Evolutionary conservation across 2,329 filamentous ascomycete species (phyloP), one percentile per base, ranked within the genome.

Genomic region (Beauveria sp.): DNA sequence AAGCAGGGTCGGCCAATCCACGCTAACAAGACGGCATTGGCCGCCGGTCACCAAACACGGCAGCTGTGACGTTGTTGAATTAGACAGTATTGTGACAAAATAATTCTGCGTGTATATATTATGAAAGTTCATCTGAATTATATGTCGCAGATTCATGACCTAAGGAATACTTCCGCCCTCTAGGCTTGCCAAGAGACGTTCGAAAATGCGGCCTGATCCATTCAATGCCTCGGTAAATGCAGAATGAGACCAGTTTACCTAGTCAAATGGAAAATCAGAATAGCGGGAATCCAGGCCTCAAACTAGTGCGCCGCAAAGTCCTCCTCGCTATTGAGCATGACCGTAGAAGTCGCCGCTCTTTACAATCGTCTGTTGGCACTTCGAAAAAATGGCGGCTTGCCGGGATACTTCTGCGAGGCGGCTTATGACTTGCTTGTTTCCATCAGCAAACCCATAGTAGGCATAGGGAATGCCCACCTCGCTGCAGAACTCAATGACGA

Each of bases 401-500:
- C 87, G 87, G 28, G 88, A 88, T 2, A 96, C 87, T 69, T 96
- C 90, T 3, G 85, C 88, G 54, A 96, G 79, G 50, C 85, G 82
- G 18, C 88, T 81, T 68, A 96, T 84, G 14, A 96, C 91, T 67
- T 90, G 81, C 74, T 88, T 88, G 73, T 95, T 96, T 6, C 91
- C 89, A 66, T 91, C 85, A 20, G 90, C 84, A 70, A 96, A 96
- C 1, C 90, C 91, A 69, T 93, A 93, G 58, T 95, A 80, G 6
- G 91, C 88, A 70, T 96, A 96, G 1, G 90, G 90, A 62, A 96
- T 90, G 18, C 85, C 86, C 0, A 91, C 90, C 28, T 96, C 91
- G 52, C 85, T 79, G 69, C 91, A 96, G 69, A 96, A 96, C 51
- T 90, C 86, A 68, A 88, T 81, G 10, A 96, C 90, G 42, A 95